Evolutionary conservation across 257 asterid genomes (phyloP), one percentile per base, ranked within the genome.

Genomic region (Sherardia arvensis): DNA sequence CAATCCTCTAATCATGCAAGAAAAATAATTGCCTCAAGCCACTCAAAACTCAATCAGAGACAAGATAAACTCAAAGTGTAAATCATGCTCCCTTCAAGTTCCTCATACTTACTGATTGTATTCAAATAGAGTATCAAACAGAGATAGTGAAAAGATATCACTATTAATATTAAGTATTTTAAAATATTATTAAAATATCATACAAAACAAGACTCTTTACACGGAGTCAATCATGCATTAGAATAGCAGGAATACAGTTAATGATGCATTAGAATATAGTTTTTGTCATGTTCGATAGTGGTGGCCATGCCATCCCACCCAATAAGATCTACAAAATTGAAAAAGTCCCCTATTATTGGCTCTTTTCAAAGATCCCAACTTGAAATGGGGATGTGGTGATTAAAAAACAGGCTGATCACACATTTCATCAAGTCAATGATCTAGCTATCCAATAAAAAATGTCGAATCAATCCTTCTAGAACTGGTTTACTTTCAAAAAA

Each of bases 381-480:
- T 25, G 11, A 6, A 8, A 29, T 49, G 29, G 17, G 33, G 47
- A 47, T 62, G 62, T 65, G 38, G 61, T 53, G 53, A 49, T 56
- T 57, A 28, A 57, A 69, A 76, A 74, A 49, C 59, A 49, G 59
- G 5, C 33, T 63, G 33, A 26, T 66, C 69, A 68, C 54, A 22
- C 73, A 74, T 68, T n/a, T n/a, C 74, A 77, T 5, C 36, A 61
- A 40, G 77, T 78, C 77, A 70, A 76, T 70, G 77, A 62, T 64
- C 65, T 58, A 69, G 25, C 63, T 53, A 21, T 22, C 11, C 10
- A 40, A 10, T 45, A 63, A 9, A 47, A 8, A n/a, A 21, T 8
- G 3, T 12, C 22, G 8, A 64, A 64, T 14, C 11, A 64, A 23
- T 10, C 20, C 49, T 64, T 51, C 68, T 64, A 30, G 33, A 30